Evolutionary conservation across 2,329 filamentous ascomycete genomes (phyloP).

Genomic region (Pseudogymnoascus sp.): DNA sequence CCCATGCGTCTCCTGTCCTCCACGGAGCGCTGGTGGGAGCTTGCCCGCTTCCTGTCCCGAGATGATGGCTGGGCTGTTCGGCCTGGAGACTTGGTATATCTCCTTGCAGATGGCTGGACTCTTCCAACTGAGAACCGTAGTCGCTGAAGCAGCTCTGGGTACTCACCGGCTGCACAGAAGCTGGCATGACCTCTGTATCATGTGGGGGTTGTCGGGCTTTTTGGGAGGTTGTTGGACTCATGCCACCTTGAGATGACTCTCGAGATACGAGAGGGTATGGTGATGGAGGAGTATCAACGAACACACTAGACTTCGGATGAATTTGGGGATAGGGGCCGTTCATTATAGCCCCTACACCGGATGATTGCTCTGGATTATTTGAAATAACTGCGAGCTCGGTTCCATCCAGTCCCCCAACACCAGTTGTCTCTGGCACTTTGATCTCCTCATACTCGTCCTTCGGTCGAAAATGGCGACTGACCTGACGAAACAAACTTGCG

Average conservation of each 20-base stretch:
- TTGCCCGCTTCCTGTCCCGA: neutral
- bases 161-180: neutral
- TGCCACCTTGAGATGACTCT: neutral
- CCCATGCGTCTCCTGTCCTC: neutral
- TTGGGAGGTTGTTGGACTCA: neutral
- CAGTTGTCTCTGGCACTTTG: neutral
- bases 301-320: neutral
- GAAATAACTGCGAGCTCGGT: neutral
- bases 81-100: neutral
- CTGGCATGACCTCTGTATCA: neutral
- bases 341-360: neutral
- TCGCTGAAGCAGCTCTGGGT: neutral
- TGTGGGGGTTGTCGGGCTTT: neutral
- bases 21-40: neutral
- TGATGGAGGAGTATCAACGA: neutral
- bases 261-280: neutral
- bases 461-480: slow-evolving; percentile 10
- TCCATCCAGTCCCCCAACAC: neutral
- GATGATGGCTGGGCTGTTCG: neutral
- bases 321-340: neutral
- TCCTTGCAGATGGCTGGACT: neutral
- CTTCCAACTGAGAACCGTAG: neutral
- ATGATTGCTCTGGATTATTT: neutral
- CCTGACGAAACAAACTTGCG: slow-evolving; percentile 25
- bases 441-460: neutral